Evolutionary conservation across 108 stramenopile genomes (phyloP).

Genomic region (Skeletonema tropicum): DNA sequence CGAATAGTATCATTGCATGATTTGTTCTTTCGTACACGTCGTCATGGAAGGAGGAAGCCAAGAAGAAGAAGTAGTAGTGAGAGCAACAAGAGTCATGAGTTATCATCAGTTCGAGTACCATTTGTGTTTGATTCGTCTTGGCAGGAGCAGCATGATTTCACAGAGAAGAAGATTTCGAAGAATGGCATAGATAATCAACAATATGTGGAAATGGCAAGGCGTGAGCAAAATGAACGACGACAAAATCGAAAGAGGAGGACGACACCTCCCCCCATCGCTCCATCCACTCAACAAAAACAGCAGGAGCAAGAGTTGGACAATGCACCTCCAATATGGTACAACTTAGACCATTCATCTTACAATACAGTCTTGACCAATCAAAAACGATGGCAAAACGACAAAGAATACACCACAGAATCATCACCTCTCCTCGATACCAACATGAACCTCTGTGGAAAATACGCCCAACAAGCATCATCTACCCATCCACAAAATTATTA

Average conservation of each 20-base stretch:
- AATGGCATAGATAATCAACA: not conserved
- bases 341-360: slow-evolving; percentile 13
- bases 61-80: not conserved
- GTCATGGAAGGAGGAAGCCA: not conserved
- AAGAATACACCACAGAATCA: not conserved
- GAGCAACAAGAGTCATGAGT: no score
- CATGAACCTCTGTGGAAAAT: slow-evolving; percentile 29
- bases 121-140: no score
- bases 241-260: not conserved
- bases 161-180: no score
- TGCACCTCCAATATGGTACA: slow-evolving; percentile 17
- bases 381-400: slow-evolving; percentile 12
- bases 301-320: not conserved
- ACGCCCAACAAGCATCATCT: slow-evolving; percentile 31
- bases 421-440: not conserved
- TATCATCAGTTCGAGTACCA: no score
- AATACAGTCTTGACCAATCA: slow-evolving; percentile 10
- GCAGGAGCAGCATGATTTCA: no score
- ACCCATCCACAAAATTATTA: slow-evolving; percentile 41
- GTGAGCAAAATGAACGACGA: not conserved
- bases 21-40: not conserved
- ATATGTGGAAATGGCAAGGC: not conserved
- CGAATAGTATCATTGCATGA: not conserved
- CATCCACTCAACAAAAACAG: not conserved
- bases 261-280: not conserved